Evolutionary conservation across 306 rosid species (phyloP).

Genomic region (Rosa lucieae): DNA sequence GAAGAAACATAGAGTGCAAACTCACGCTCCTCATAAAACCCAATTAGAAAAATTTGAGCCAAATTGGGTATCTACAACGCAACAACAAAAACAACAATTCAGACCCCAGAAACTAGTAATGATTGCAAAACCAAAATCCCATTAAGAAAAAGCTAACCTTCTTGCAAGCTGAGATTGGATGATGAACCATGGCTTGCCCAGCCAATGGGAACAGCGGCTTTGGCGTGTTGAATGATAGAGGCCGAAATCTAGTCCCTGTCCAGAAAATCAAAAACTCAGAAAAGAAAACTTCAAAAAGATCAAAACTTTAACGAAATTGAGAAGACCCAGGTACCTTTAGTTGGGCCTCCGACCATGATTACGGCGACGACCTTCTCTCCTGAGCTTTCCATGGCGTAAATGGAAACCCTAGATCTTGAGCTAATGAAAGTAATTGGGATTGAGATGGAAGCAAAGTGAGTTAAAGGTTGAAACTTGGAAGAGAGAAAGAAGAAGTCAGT

Average conservation of each 20-base stretch:
- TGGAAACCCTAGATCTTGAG: constrained; percentile 37
- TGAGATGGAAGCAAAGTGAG: background rate
- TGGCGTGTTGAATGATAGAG: constrained; percentile 92
- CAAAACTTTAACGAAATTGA: background rate
- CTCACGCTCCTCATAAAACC: constrained; percentile 96
- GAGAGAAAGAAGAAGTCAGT: background rate
- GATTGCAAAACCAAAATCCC: constrained; percentile 4
- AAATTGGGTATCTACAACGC: constrained; percentile 73
- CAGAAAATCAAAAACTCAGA: constrained; percentile 20
- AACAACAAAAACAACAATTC: background rate
- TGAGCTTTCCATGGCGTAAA: constrained; percentile 59
- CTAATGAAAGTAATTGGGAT: constrained; percentile 2
- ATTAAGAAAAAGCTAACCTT: constrained; percentile 49
- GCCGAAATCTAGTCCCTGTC: constrained; percentile 97
- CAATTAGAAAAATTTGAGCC: constrained; percentile 81
- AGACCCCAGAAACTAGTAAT: background rate
- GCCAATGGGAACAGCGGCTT: constrained; percentile 98
- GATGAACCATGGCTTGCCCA: constrained; percentile 96
- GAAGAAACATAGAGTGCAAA: constrained; percentile 88
- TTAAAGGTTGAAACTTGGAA: constrained; percentile 13
- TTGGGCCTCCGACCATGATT: constrained; percentile 98
- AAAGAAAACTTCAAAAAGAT: background rate
- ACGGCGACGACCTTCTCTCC: constrained; percentile 92
- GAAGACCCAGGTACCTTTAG: constrained; percentile 57
- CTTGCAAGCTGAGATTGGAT: constrained; percentile 93